Base-by-base conservation (phyloP, 345 rosid genomes). In the Citrus reticulata region DNA sequence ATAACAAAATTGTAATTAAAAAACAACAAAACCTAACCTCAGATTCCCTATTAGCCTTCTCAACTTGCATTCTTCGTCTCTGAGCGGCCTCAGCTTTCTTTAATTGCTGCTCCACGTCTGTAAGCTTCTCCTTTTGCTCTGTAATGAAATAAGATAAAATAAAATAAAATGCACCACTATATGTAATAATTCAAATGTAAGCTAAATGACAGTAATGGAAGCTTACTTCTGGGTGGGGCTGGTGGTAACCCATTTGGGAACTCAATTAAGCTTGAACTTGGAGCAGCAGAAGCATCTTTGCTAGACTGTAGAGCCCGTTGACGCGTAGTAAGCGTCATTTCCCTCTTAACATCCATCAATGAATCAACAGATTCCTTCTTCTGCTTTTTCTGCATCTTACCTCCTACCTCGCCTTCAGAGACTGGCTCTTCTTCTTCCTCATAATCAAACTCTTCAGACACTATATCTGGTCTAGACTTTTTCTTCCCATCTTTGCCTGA, bases 11-110 rank as follows among this genome's bases (percentile, higher is more conserved):
- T 11, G 66, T 27, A 29, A 79, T 22, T 29, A 16, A 68, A 83
- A n/a, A 46, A 35, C 70, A 62, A 54, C 77, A 22, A 77, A 72
- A 81, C 70, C 85, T 57, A 79, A 96, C 99, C 99, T 93, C 94
- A 55, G 93, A 83, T 79, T 91, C 98, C 83, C 87, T 86, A 70
- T 91, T 91, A 80, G 97, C 98, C 87, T 96, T 96, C 85, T 94
- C 97, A 80, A 89, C 88, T 86, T 94, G 99, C 85, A 91, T 64
- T 81, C 93, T 88, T 8, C 99, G 91, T 80, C 92, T 91, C 86
- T 97, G 98, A 60, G 97, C 98, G 75, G 97, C 98, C 86, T 97
- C 98, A 0, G 91, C 84, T 84, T 94, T 94, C 91, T 94, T 97
- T 40, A 92, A 68, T 82, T 94, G 99, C 86, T 88, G 94, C 82